Base-by-base conservation (phyloP, 2,329 filamentous ascomycete genomes). In the Verticillium alfalfae region DNA sequence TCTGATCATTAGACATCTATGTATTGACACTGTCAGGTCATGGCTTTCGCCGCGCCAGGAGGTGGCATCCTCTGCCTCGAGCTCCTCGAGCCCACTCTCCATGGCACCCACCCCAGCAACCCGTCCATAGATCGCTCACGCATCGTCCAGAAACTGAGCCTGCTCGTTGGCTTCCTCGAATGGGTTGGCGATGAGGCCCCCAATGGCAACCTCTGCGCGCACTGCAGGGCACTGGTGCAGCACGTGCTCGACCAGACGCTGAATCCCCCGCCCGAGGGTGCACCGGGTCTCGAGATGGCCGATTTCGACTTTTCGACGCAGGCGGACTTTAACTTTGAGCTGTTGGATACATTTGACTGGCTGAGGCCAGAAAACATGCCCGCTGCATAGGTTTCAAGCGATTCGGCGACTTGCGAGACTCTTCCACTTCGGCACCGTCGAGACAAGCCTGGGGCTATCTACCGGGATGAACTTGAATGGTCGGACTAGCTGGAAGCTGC, bases 41-140 rank as follows among this genome's bases (percentile, higher is more conserved):
- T 84, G 75, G 76, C 76, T 4, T 83, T 78, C 61, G 81, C 79
- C 2, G 79, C 81, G 0, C 80, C 81, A 0, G 78, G 77, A 4
- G 77, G 77, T 7, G 81, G 81, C 0, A 80, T 84, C 12, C 73
- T 84, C 5, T 84, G 80, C 61, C 75, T 81, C 16, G 81, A 83
- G 59, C 72, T 83, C 1, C 72, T 83, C 0, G 13, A 52, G 45
- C 45, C 79, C 16, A 64, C 63, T 3, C 61, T 63, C 16, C 59
- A 57, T 34, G 61, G 72, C 58, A 66, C 71, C 2, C 72, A 76
- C 37, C 72, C 70, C 1, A 68, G 68, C 34, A 69, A 71, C 38
- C 65, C 72, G 13, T 67, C 70, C 15, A 70, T 83, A 10, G 80
- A 76, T 3, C 74, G 79, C 1, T 82, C 80, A 0, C 77, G 74